These are phyloP conservation scores for Lolium multiflorum DNA, from an alignment of 176 grass and related monocot species.

Conservation along the genomic window DNA sequence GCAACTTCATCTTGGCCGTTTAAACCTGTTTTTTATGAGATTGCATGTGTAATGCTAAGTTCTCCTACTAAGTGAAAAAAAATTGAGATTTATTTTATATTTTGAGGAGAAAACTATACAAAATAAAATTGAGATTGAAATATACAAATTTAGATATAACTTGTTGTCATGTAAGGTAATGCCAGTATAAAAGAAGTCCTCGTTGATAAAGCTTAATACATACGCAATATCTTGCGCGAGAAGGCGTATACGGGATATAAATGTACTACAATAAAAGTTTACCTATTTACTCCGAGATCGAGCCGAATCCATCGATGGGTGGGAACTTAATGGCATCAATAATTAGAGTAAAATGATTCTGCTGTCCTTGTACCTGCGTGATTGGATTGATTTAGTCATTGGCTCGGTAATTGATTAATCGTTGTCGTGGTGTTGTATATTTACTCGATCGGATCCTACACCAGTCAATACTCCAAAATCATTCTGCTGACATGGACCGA, in stretches of 20 bases:
- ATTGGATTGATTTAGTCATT: too few relatives aligned
- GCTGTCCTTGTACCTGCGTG: too few relatives aligned
- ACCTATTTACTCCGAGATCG: background rate
- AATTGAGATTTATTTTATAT: background rate
- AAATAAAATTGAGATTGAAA: background rate
- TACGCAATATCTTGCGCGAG: background rate
- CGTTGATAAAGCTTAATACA: too few relatives aligned
- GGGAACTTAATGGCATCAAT: too few relatives aligned
- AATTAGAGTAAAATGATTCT: too few relatives aligned
- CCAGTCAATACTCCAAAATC: too few relatives aligned
- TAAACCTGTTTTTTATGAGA: background rate
- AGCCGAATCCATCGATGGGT: background rate
- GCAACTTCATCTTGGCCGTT: too few relatives aligned
- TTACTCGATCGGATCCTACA: too few relatives aligned
- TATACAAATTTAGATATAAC: background rate
- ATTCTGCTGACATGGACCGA: too few relatives aligned
- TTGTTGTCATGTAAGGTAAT: background rate
- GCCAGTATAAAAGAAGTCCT: background rate
- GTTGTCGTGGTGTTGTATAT: too few relatives aligned
- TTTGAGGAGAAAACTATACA: background rate
- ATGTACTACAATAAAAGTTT: background rate
- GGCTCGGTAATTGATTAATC: too few relatives aligned
- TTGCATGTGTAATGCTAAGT: background rate
- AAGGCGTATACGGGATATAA: background rate
- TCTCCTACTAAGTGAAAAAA: background rate